These are phyloP conservation scores for Boletus eberwhitei DNA, from an alignment of 768 basidiomycete species.

Conservation along the genomic window DNA sequence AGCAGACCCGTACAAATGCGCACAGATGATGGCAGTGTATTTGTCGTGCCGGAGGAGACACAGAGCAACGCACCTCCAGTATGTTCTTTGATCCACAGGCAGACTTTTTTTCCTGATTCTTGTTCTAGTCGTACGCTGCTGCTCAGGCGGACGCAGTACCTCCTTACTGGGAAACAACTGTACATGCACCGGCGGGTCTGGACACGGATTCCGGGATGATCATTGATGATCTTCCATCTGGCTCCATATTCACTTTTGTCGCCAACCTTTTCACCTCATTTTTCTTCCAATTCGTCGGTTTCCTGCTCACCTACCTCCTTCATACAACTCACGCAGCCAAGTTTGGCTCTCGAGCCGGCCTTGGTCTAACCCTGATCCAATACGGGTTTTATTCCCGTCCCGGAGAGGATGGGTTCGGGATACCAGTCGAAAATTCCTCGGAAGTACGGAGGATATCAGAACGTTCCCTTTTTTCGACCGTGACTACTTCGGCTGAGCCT, in stretches of 20 bases:
- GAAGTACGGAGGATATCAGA: conserved; percentile 12
- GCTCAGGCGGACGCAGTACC: conserved; percentile 91
- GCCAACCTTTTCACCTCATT: conserved; percentile 82
- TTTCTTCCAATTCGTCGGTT: conserved; percentile 97
- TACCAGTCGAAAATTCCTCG: conserved; percentile 14
- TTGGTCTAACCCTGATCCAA: conserved; percentile 95
- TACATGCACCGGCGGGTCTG: conserved; percentile 68
- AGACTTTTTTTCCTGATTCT: background rate
- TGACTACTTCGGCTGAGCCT: conserved; percentile 24
- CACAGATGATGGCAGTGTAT: conserved; percentile 52
- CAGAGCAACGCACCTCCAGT: conserved; percentile 88
- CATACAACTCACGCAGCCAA: conserved; percentile 91
- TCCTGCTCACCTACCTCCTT: conserved; percentile 88
- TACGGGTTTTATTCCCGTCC: conserved; percentile 75
- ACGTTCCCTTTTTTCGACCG: conserved; percentile 24
- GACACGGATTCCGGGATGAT: conserved; percentile 64
- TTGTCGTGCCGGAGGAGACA: conserved; percentile 73
- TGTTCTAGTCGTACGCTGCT: conserved; percentile 69
- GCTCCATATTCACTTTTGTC: conserved; percentile 69
- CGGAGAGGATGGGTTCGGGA: conserved; percentile 30
- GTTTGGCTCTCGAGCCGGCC: conserved; percentile 88
- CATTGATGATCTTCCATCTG: conserved; percentile 88
- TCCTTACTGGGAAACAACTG: conserved; percentile 95
- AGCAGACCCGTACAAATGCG: conserved; percentile 40
- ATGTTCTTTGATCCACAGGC: conserved; percentile 29